These are phyloP conservation scores for Acer saccharum DNA, from an alignment of 345 rosid genomes.

Conservation along the genomic window DNA sequence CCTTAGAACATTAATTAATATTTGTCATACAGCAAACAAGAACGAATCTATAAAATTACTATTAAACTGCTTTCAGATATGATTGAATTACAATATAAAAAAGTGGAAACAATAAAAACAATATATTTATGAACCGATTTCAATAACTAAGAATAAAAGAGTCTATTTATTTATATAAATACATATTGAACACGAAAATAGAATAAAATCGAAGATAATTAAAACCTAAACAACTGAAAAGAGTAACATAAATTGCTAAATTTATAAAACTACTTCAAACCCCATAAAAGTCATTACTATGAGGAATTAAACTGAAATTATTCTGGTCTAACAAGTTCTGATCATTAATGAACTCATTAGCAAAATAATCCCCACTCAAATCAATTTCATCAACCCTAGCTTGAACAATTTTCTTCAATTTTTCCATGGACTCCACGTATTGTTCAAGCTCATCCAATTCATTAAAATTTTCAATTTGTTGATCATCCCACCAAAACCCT, in stretches of 20 bases:
- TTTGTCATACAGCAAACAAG: no score
- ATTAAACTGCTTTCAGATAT: no score
- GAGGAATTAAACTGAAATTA: not conserved
- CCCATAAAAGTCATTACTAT: not conserved
- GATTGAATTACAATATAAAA: no score
- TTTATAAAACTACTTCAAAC: no score
- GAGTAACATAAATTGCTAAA: not conserved
- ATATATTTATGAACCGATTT: no score
- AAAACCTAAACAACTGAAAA: not conserved
- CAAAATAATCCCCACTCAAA: not conserved
- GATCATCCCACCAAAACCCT: constrained; percentile 15
- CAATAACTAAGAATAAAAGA: not conserved
- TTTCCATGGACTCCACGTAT: not conserved
- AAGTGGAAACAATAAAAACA: no score
- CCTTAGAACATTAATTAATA: no score
- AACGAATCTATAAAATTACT: no score
- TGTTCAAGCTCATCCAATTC: not conserved
- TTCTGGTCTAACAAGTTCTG: not conserved
- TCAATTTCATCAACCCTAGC: constrained; percentile 6
- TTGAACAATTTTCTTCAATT: not conserved
- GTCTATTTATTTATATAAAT: not conserved
- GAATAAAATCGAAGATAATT: not conserved
- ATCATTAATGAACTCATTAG: not conserved
- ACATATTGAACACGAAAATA: not conserved
- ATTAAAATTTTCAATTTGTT: not conserved